Conservation (phyloP, 148 eudicot genomes). For the Agrostemma githago region DNA sequence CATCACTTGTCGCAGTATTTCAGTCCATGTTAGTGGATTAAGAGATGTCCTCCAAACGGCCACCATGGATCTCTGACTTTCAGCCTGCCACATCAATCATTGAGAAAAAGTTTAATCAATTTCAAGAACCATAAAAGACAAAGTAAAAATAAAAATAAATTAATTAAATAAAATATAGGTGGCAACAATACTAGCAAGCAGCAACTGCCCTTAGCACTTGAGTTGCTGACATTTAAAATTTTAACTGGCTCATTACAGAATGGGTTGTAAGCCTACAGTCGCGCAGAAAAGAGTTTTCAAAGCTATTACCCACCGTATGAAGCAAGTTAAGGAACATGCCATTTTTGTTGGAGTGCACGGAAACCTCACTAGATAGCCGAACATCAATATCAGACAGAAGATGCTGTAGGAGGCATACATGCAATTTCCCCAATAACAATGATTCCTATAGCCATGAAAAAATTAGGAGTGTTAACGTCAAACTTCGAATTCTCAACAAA, state of each 20-base stretch:
- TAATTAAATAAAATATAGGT: background rate
- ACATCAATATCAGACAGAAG: conserved; percentile 65
- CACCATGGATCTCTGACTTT: conserved; percentile 38
- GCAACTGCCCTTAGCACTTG: background rate
- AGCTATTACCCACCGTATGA: conserved; percentile 52
- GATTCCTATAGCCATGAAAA: conserved; percentile 58
- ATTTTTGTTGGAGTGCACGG: conserved; percentile 52
- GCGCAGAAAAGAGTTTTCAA: background rate
- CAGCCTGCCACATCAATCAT: conserved; percentile 42
- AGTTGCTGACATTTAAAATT: conserved; percentile 4
- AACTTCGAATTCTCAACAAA: conserved; percentile 1
- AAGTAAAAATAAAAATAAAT: background rate
- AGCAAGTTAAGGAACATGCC: conserved; percentile 62
- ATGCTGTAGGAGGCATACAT: conserved; percentile 57
- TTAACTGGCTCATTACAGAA: background rate
- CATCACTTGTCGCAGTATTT: conserved; percentile 73
- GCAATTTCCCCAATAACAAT: conserved; percentile 67
- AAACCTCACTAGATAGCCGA: conserved; percentile 47
- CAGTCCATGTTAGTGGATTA: conserved; percentile 84
- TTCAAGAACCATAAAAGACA: conserved; percentile 1
- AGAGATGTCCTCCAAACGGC: conserved; percentile 61
- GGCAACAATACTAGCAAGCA: background rate
- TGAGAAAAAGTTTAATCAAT: conserved; percentile 8
- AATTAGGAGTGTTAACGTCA: background rate
- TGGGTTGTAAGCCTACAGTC: conserved; percentile 4